Base-by-base conservation (phyloP, 441 rosid genomes). In the Aleurites moluccanus region DNA sequence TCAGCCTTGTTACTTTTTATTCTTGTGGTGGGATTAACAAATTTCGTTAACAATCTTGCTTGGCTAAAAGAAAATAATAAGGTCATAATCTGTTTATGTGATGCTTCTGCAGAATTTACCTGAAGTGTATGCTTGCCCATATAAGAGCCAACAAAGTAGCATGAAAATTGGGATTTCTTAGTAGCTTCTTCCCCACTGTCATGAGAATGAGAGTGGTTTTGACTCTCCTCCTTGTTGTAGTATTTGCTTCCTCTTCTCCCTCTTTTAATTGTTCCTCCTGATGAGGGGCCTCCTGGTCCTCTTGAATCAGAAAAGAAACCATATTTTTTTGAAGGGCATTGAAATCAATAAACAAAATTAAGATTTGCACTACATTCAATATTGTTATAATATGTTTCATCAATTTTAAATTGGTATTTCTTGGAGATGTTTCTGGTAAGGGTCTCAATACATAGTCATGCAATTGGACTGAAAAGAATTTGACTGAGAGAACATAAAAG, bases 91-190 rank as follows among this genome's bases (percentile, higher is more conserved):
- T 15, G 20, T 16, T 65, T 11, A 2, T 64, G 3, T 27, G n/a
- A 40, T 61, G 25, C 11, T 18, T 70, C 33, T 35, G 47, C 44
- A 70, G 59, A 78, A 42, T 65, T 55, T 71, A 89, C 98, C 90
- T 88, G 88, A 86, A 92, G 61, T 87, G 93, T 79, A 95, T 80
- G 83, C 87, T 76, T 59, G 98, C 92, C 97, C 97, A 92, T 23
- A 90, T 80, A 47, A 95, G 83, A 72, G 89, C 97, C 40, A 86
- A n/a, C 44, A 88, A 21, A 63, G 97, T 85, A 69, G 94, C 94
- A 83, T 92, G 89, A 40, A 94, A 91, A 69, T 95, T 95, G 68
- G 98, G 99, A 80, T 93, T 95, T 64, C 71, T 60, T 52, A 91
- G 55, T 47, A 95, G 96, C 79, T 91, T 91, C 86, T 69, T 86